Evolutionary conservation across 148 eudicot species (phyloP).

Genomic region (Rhododendron griersonianum): DNA sequence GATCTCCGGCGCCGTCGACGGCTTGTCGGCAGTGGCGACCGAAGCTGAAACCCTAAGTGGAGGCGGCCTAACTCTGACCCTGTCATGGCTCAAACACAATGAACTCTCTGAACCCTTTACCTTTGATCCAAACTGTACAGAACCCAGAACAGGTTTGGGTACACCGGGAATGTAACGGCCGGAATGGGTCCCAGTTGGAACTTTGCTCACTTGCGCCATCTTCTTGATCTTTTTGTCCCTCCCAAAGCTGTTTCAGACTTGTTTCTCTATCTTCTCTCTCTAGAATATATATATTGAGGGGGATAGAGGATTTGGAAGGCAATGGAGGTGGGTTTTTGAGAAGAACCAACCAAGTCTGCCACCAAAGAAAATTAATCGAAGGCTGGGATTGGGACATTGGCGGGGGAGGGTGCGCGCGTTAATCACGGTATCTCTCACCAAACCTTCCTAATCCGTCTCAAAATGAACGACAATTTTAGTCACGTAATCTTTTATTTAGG

Average conservation of each 20-base stretch:
- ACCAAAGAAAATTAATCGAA: too few relatives aligned
- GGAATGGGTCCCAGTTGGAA: conserved; percentile 31
- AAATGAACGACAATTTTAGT: too few relatives aligned
- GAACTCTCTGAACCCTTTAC: conserved; percentile 24
- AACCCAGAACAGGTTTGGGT: conserved; percentile 23
- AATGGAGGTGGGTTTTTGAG: not conserved
- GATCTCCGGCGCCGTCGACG: conserved; percentile 63
- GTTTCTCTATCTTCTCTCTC: not conserved
- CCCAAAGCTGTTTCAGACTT: not conserved
- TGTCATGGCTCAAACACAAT: conserved; percentile 33
- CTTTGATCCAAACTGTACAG: conserved; percentile 36
- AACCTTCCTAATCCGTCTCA: too few relatives aligned
- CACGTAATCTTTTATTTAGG: too few relatives aligned
- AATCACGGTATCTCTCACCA: too few relatives aligned
- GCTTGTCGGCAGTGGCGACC: conserved; percentile 62
- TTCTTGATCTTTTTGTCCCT: not conserved
- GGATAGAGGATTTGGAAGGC: not conserved
- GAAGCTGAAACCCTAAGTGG: conserved; percentile 49
- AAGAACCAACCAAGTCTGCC: too few relatives aligned
- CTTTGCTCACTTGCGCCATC: conserved; percentile 61
- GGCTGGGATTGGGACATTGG: too few relatives aligned
- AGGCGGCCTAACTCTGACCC: conserved; percentile 10
- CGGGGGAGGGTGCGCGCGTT: too few relatives aligned
- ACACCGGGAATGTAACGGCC: conserved; percentile 18
- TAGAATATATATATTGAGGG: not conserved